A percentile compares a stretch with the other conserved stretches of the same genome.
phyloP scores from a whole-genome alignment of 208 protist species.

The Tritrichomonas foetus region DNA sequence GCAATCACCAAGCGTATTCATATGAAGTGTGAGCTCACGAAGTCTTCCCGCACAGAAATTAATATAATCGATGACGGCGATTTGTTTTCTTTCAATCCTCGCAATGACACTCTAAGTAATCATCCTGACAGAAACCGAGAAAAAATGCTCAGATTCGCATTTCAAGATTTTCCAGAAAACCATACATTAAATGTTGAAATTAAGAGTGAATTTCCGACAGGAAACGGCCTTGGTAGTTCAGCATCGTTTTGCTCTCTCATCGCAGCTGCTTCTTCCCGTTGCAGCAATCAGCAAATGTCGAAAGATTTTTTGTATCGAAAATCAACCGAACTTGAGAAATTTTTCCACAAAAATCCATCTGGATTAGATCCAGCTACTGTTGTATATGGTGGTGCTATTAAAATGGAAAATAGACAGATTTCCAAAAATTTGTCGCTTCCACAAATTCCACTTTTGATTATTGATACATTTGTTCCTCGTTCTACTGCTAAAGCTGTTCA shows the following conservation, averaged over 20 bases:
- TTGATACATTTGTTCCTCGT: background rate
- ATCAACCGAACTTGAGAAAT: background rate
- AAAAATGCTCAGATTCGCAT: background rate
- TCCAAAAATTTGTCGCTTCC: background rate
- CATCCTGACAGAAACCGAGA: background rate
- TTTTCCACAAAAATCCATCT: conserved; percentile 31
- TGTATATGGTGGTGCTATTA: conserved; percentile 8
- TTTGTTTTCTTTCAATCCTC: background rate
- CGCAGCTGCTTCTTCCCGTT: background rate
- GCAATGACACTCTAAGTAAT: background rate
- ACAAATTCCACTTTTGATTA: background rate
- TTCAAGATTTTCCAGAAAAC: background rate
- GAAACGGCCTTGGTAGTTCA: background rate
- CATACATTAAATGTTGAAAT: background rate
- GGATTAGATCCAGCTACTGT: conserved; percentile 31
- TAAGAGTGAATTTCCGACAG: background rate
- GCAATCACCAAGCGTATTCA: conserved; percentile 19
- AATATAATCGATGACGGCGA: background rate
- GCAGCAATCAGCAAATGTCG: background rate
- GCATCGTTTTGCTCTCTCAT: background rate
- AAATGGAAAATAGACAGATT: conserved; percentile 18
- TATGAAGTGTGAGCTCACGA: background rate
- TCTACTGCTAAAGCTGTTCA: background rate
- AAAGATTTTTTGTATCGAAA: background rate
- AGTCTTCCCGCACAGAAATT: background rate